These are phyloP conservation scores for Phytopythium cucurbitacearum DNA, from an alignment of 352 stramenopile genomes.

Conservation along the genomic window DNA sequence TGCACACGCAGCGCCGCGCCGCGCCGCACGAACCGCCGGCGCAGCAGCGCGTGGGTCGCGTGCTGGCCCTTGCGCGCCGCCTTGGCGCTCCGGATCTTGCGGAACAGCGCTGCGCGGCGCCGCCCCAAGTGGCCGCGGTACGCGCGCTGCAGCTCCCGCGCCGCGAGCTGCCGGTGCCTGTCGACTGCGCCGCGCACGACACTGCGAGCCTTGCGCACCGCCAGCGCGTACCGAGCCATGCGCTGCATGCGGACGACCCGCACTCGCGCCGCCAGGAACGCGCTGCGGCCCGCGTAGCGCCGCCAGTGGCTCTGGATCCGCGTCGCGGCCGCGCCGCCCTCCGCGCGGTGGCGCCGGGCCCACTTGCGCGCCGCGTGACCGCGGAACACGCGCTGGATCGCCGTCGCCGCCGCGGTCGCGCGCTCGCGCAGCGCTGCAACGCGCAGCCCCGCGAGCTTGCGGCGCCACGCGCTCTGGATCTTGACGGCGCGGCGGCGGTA, in stretches of 20 bases:
- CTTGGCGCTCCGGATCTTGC: conserved; percentile 59
- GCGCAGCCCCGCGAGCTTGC: conserved; percentile 25
- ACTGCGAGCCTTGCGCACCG: conserved; percentile 18
- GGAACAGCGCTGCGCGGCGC: conserved; percentile 47
- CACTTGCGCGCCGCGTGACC: conserved; percentile 23
- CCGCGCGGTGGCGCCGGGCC: conserved; percentile 22
- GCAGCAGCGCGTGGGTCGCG: conserved; percentile 41
- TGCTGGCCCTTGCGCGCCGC: conserved; percentile 50
- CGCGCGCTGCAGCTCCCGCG: conserved; percentile 32
- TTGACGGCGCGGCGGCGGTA: conserved; percentile 25
- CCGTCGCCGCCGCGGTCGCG: conserved; percentile 25
- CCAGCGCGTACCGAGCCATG: conserved; percentile 31
- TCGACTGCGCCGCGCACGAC: conserved; percentile 21
- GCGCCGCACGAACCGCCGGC: conserved; percentile 33
- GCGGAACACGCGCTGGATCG: conserved; percentile 42
- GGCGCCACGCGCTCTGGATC: conserved; percentile 48
- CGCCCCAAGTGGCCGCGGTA: conserved; percentile 30
- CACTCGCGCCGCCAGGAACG: conserved; percentile 21
- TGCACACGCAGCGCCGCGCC: conserved; percentile 47
- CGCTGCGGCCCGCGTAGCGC: conserved; percentile 9
- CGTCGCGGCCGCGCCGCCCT: conserved; percentile 15
- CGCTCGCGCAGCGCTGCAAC: conserved; percentile 20
- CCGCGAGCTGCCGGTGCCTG: conserved; percentile 25
- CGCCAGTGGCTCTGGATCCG: conserved; percentile 45
- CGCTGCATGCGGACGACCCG: conserved; percentile 35